These are phyloP conservation scores for Ophidiomyces ophidiicola DNA, from an alignment of 2,329 filamentous ascomycete species.

Conservation along the genomic window DNA sequence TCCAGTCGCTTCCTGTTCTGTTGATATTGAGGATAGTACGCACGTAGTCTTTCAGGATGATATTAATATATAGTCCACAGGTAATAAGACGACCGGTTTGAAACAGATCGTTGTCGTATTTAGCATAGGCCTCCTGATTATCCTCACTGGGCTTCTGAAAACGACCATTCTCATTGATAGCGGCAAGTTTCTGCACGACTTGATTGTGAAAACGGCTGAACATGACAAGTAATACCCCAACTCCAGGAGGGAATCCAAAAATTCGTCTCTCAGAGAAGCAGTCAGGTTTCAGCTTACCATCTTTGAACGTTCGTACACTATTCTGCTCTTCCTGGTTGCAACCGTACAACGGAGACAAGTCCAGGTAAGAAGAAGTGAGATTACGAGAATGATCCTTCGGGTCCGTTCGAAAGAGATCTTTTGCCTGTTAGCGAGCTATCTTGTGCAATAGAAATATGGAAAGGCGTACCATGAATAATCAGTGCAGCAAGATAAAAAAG, in stretches of 20 bases:
- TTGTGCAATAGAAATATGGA: neutral
- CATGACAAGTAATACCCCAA: slow-evolving; percentile 26
- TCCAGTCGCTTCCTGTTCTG: slow-evolving; percentile 32
- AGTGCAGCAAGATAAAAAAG: slow-evolving; percentile 42
- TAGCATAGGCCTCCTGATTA: slow-evolving; percentile 30
- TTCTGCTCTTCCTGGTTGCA: slow-evolving; percentile 25
- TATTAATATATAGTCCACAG: slow-evolving; percentile 25
- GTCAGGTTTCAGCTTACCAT: slow-evolving; percentile 31
- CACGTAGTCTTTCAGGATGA: slow-evolving; percentile 27
- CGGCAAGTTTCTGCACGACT: slow-evolving; percentile 25
- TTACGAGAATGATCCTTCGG: slow-evolving; percentile 23
- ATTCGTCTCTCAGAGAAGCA: slow-evolving; percentile 27
- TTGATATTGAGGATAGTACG: slow-evolving; percentile 27
- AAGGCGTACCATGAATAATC: slow-evolving; percentile 37
- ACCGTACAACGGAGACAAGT: slow-evolving; percentile 37
- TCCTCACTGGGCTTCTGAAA: slow-evolving; percentile 21
- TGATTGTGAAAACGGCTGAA: slow-evolving; percentile 33
- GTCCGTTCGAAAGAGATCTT: slow-evolving; percentile 38
- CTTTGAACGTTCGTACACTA: slow-evolving; percentile 26
- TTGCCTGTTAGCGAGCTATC: slow-evolving; percentile 16
- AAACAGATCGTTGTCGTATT: slow-evolving; percentile 27
- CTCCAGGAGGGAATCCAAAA: slow-evolving; percentile 25
- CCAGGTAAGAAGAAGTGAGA: slow-evolving; percentile 38
- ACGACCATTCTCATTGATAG: slow-evolving; percentile 34
- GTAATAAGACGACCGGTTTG: slow-evolving; percentile 26